Base-by-base conservation (phyloP, 495 filamentous ascomycete genomes). In the Penicillium pancosmium region DNA sequence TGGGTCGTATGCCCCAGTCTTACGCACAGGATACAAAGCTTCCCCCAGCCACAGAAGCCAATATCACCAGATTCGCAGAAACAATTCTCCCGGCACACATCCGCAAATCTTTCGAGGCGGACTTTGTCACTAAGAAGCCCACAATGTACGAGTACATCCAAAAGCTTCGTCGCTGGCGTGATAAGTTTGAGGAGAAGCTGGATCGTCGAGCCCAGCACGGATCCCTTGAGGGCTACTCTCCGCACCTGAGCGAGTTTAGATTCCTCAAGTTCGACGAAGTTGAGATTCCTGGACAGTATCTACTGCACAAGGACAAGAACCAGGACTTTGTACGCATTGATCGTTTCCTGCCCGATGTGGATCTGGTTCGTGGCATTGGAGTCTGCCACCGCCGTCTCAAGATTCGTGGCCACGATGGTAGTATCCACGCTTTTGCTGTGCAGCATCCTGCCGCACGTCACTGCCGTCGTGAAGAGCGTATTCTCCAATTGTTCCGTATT, bases 181-280 rank as follows among this genome's bases (percentile, higher is more conserved):
- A 96, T 76, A 93, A 94, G 70, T 97, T 99, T 69, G 95, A 98
- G 68, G 93, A 97, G 75, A 96, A 93, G 75, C 86, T 99, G 50
- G 95, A 99, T 71, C 88, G 91, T n/a, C 84, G 95, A 36, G 79
- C 86, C 15, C 81, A 80, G 56, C 81, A 80, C 12, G 83, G 90
- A 49, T 81, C 80, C 58, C 78, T 99, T 16, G 95, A 98, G 71
- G 78, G 72, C 31, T 94, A 88, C 69, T 95, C 91, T 25, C 89
- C 89, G 19, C 89, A 94, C 64, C 84, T 99, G 47, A 97, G 91
- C 76, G 95, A 98, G 69, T 98, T 98, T 78, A 83, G 91, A 48
- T 98, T 96, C 78, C 87, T 92, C 68, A 97, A 97, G 69, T 97
- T 98, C 62, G 95, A 99, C 70, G 95, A 98, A 61, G 93, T 99